phyloP scores from a whole-genome alignment of 163 green algal genomes.

The Scenedesmus sp. region DNA sequence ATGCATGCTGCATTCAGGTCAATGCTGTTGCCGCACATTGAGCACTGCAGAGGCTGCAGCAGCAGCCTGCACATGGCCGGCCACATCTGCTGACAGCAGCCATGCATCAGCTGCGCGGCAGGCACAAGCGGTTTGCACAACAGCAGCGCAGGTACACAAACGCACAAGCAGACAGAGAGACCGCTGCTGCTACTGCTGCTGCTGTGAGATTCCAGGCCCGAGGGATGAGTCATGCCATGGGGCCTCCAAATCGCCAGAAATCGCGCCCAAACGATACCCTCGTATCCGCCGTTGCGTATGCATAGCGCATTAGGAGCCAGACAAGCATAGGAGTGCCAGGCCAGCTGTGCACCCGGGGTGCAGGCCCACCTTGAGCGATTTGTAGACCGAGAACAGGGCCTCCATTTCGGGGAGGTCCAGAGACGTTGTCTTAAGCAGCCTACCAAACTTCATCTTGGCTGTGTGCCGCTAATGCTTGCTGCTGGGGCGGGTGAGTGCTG shows the following conservation, averaged over 20 bases:
- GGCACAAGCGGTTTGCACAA: too few relatives aligned
- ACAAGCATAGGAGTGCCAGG: neutral
- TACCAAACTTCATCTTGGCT: conserved; percentile 43
- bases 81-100: too few relatives aligned
- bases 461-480: conserved; percentile 15
- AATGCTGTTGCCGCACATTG: too few relatives aligned
- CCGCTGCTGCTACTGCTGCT: neutral
- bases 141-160: too few relatives aligned
- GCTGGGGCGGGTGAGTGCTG: neutral
- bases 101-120: too few relatives aligned
- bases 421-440: conserved; percentile 52
- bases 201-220: neutral
- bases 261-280: neutral
- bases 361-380: conserved; percentile 68
- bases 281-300: neutral
- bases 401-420: conserved; percentile 69
- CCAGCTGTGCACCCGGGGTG: neutral
- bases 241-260: neutral
- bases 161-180: neutral
- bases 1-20: too few relatives aligned
- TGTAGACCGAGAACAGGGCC: conserved; percentile 76
- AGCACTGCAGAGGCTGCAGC: too few relatives aligned
- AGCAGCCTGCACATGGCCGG: too few relatives aligned
- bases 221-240: neutral
- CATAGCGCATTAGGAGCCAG: neutral